phyloP scores from a whole-genome alignment of 257 asterid species.

The Solanum etuberosum region DNA sequence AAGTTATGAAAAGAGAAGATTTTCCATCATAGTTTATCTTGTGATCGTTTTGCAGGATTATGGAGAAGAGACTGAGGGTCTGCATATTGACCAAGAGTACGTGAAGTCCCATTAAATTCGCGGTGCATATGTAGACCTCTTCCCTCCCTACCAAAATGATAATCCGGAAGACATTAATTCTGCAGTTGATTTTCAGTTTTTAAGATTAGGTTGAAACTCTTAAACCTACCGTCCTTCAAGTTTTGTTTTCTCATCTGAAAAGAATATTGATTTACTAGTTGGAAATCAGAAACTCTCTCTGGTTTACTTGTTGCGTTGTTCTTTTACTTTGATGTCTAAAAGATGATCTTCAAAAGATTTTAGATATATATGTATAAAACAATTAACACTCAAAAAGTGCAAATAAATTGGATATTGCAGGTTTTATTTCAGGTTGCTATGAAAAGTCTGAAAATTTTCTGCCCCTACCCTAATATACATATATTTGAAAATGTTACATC shows the following conservation, averaged over 20 bases:
- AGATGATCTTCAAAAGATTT: not conserved
- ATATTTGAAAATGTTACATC: too few relatives aligned
- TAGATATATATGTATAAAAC: not conserved
- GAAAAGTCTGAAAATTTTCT: not conserved
- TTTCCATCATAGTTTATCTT: not conserved
- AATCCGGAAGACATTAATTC: not conserved
- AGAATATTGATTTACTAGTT: not conserved
- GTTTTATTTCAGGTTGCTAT: not conserved
- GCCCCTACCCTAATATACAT: not conserved
- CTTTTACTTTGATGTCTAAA: not conserved
- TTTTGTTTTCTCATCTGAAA: not conserved
- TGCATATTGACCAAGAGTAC: constrained; percentile 58
- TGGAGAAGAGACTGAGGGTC: constrained; percentile 71
- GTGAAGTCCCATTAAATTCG: constrained; percentile 38
- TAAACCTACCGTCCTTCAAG: not conserved
- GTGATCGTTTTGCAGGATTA: constrained; percentile 38
- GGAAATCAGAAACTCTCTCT: not conserved
- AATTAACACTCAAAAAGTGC: not conserved
- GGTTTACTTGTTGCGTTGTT: not conserved
- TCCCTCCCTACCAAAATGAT: not conserved
- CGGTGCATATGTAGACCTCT: not conserved
- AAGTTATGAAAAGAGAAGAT: not conserved
- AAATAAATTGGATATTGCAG: not conserved
- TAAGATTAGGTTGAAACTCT: not conserved
- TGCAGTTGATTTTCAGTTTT: not conserved